phyloP scores from a whole-genome alignment of 495 filamentous ascomycete species.

The Aspergillus baeticus region DNA sequence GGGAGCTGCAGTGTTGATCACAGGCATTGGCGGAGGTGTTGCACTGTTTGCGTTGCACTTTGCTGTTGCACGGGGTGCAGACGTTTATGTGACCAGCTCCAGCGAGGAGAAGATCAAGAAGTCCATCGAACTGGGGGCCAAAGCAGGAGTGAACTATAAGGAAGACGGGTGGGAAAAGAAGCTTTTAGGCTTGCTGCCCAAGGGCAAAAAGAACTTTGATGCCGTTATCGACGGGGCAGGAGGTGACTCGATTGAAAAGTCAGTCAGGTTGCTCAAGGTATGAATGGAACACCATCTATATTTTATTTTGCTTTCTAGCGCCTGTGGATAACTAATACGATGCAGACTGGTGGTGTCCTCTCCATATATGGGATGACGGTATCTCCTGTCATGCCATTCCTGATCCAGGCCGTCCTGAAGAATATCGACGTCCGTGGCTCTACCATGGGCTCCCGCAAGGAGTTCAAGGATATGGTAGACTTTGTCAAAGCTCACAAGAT shows the following conservation, averaged over 20 bases:
- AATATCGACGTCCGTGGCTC: constrained; percentile 71
- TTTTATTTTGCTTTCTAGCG: neutral
- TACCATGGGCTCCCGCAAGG: constrained; percentile 74
- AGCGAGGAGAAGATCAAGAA: constrained; percentile 62
- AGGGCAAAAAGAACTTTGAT: constrained; percentile 59
- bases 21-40: constrained; percentile 80
- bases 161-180: constrained; percentile 67
- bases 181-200: constrained; percentile 54
- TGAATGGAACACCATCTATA: constrained; percentile 14
- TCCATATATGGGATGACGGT: constrained; percentile 78
- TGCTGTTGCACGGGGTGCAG: constrained; percentile 60
- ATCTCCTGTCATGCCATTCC: constrained; percentile 67
- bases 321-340: neutral
- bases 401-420: constrained; percentile 68
- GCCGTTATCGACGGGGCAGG: constrained; percentile 75
- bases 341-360: constrained; percentile 61
- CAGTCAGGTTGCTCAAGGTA: constrained; percentile 56
- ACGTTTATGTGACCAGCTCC: constrained; percentile 69
- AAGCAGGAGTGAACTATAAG: constrained; percentile 68
- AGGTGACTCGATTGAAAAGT: constrained; percentile 64
- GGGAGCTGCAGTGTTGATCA: constrained; percentile 67
- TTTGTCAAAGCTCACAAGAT: constrained; percentile 67
- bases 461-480: constrained; percentile 74
- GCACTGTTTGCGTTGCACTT: constrained; percentile 70
- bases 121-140: constrained; percentile 63